Evolutionary conservation across 257 asterid genomes (phyloP), one percentile per base, ranked within the genome.

Genomic region (Solanum tarapatanum): DNA sequence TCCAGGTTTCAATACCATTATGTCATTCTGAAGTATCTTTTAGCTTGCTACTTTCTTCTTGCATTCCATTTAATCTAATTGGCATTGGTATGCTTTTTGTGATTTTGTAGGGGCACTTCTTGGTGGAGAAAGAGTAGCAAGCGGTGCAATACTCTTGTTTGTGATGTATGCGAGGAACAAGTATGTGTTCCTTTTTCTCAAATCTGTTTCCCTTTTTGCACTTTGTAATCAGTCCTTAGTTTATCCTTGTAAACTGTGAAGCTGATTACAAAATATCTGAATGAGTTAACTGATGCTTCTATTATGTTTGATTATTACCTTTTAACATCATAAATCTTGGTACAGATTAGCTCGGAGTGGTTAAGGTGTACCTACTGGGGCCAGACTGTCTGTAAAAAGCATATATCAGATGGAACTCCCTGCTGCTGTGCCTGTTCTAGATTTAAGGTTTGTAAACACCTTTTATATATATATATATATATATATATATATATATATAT

Each of bases 161-260:
- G 84, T 79, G 84, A 79, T 79, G 84, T 79, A 26, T 79, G 84
- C 11, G 84, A 79, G 84, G 84, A 79, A 28, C 66, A 79, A 45
- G 84, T 79, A 14, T 24, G 84, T 79, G 66, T 26, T 79, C 66
- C 66, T 23, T 32, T 79, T 26, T 30, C 37, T 79, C 66, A 45
- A 79, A 79, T 26, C 37, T 26, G 35, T 39, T 5, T 26, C 5
- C 84, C 17, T 4, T 79, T 79, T 45, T 79, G 84, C 24, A 79
- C 37, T 79, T 41, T 2, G 36, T 41, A 79, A 24, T 26, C 64
- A 24, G 13, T 41, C 84, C 55, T 76, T 75, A 58, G 68, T 58
- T 58, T 51, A 33, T 62, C 74, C 51, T 19, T 82, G 43, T 45
- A 45, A 82, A 82, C 68, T 17, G 10, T 19, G 16, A 45, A 82